Conservation (phyloP, 352 stramenopile genomes). For the Phytophthora boehmeriae region DNA sequence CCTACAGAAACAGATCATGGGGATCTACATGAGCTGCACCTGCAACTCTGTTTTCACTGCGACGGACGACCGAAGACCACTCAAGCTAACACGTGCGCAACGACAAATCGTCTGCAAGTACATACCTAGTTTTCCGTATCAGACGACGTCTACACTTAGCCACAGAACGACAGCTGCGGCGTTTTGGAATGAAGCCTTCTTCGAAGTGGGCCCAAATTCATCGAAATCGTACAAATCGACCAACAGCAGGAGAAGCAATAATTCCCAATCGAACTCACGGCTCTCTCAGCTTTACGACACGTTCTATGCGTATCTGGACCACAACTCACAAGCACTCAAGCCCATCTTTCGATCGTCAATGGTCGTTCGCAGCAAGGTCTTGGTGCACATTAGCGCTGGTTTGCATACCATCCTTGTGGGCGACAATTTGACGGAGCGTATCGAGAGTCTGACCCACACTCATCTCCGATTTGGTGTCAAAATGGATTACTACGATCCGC, state of each 20-base stretch:
- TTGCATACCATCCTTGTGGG: conserved; percentile 46
- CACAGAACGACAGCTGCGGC: conserved; percentile 37
- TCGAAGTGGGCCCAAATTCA: conserved; percentile 20
- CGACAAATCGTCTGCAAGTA: conserved; percentile 39
- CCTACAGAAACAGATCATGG: conserved; percentile 13
- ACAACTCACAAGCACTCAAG: conserved; percentile 51
- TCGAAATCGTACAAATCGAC: conserved; percentile 13
- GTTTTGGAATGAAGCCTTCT: conserved; percentile 51
- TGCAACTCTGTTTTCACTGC: conserved; percentile 18
- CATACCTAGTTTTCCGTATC: conserved; percentile 45
- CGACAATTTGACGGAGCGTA: conserved; percentile 67
- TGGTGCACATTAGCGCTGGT: conserved; percentile 87
- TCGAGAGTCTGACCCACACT: conserved; percentile 69
- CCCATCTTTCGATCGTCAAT: conserved; percentile 54
- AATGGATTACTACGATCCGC: conserved; percentile 85
- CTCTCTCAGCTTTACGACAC: conserved; percentile 47
- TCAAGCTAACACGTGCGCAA: conserved; percentile 36
- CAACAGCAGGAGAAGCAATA: conserved; percentile 28
- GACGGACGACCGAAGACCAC: conserved; percentile 13
- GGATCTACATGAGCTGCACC: conserved; percentile 23
- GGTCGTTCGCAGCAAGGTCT: conserved; percentile 78
- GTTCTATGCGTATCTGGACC: conserved; percentile 54
- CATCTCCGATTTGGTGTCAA: conserved; percentile 89
- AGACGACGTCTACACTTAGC: conserved; percentile 37
- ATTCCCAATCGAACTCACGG: conserved; percentile 20